Evolutionary conservation across 2,329 filamentous ascomycete genomes (phyloP), one percentile per base, ranked within the genome.

Genomic region (Diaporthe vexans): DNA sequence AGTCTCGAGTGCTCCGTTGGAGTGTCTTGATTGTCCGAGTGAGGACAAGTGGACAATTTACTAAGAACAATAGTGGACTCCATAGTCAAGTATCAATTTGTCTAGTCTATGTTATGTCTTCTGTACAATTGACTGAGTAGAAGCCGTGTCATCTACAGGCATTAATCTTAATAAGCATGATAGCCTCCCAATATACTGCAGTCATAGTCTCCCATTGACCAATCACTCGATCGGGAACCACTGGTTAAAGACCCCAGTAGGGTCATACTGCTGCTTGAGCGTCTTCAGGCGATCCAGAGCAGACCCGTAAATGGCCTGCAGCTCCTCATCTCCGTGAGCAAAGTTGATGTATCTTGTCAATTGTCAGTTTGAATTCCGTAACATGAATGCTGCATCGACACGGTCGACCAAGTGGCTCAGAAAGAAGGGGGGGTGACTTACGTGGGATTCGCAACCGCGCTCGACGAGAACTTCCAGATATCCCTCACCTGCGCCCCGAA

Each of bases 211-310:
- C 4, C 33, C n/a, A 5, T 63, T 33, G n/a, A 29, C 40, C 13
- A 33, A 3, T 52, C 19, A 67, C 43, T 51, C 19, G 8, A 67
- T 67, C 21, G 9, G 29, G 21, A 74, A 74, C 73, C 73, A 72
- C 33, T 74, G 73, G 21, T 67, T 84, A 69, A 88, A 88, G 57
- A 78, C 81, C 21, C 82, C 80, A 4, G 82, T 71, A 1, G 85
- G 87, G 74, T 90, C 88, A 74, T 87, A 89, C 76, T 84, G 83
- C 46, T 79, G 75, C 83, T 90, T 90, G 77, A 90, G 76, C 11
- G 74, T 76, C 74, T 78, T 80, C 77, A 91, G 80, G 68, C 82
- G 84, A 46, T 77, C 72, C 59, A 89, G 88, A 65, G 81, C 81
- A 19, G 56, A 37, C 10, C 88, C 88, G 77, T 91, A 90, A 81